Percentiles rank a stretch among this genome's conserved stretches.
phyloP scores from a whole-genome alignment of 2,329 filamentous ascomycete species.

The Apiospora phragmitis region DNA sequence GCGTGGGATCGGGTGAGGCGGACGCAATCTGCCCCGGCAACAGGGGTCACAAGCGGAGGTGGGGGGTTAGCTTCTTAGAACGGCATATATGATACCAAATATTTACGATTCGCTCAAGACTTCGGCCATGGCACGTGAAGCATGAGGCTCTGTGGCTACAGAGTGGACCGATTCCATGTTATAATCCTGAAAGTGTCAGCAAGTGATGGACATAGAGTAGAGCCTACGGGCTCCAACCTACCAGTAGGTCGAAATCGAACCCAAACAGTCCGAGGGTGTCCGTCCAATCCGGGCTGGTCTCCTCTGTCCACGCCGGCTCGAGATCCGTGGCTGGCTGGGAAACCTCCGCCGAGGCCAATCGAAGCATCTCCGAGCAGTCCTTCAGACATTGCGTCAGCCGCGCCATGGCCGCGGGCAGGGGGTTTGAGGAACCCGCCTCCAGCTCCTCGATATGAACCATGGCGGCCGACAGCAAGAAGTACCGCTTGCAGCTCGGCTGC shows the following conservation, averaged over 20 bases:
- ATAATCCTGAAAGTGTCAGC: neutral
- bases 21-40: neutral
- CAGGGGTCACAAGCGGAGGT: neutral
- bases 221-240: neutral
- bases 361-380: constrained; percentile 9
- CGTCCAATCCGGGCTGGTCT: neutral
- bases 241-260: neutral
- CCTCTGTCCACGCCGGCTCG: neutral
- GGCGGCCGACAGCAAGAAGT: constrained; percentile 24
- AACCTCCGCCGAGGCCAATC: neutral
- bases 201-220: neutral
- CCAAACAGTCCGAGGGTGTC: neutral
- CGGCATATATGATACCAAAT: neutral
- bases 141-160: neutral
- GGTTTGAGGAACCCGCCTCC: constrained; percentile 12
- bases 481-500: constrained; percentile 24
- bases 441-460: constrained; percentile 21
- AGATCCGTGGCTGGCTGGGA: neutral
- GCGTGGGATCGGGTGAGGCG: constrained; percentile 27
- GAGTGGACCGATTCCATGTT: neutral
- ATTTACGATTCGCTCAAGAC: neutral
- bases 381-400: neutral
- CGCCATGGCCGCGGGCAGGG: neutral
- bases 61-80: neutral
- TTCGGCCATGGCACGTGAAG: neutral